Evolutionary conservation across 2,329 filamentous ascomycete species (phyloP), one percentile per base, ranked within the genome.

Genomic region (Claviceps sp.): DNA sequence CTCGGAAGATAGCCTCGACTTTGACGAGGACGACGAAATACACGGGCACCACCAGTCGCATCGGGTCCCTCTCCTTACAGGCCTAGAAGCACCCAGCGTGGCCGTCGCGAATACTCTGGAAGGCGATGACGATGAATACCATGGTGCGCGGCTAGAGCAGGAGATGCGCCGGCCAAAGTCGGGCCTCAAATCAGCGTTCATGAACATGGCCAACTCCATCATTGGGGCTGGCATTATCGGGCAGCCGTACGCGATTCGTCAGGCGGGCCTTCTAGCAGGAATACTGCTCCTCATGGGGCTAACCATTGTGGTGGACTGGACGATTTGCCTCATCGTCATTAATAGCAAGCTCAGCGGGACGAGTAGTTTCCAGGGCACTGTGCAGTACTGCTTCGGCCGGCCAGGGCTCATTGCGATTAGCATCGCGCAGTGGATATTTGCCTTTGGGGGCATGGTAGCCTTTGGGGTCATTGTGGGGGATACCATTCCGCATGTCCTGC

Each of bases 181-280:
- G 53, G 85, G 86, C 5, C 77, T 97, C 70, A 76, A 79, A 56
- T 88, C 85, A 65, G 91, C 93, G 3, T 97, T 98, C 60, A 95
- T 97, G 89, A 98, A 98, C 70, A 98, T 98, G 93, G 91, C 93
- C 56, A 98, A 98, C 72, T 94, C 87, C 61, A 98, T 98, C 66
- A 96, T 98, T 59, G 82, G 82, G 41, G 82, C 82, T 2, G 81
- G 82, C 50, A 85, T 85, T 67, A 84, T 85, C 62, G 81, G 87
- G 3, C 93, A 98, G 70, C 90, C 93, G 13, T 98, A 97, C 69
- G 93, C 93, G n/a, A 85, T 98, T 64, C 82, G 81, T 54, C 90
- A 97, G 71, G 93, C 93, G 7, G 93, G 93, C 6, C 77, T 98
- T 60, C 66, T 87, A 16, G 84, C 87, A 40, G 93, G 93, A 30